Conservation (phyloP, 1,284 basidiomycete species). For the Fomitiporia mediterranea region DNA sequence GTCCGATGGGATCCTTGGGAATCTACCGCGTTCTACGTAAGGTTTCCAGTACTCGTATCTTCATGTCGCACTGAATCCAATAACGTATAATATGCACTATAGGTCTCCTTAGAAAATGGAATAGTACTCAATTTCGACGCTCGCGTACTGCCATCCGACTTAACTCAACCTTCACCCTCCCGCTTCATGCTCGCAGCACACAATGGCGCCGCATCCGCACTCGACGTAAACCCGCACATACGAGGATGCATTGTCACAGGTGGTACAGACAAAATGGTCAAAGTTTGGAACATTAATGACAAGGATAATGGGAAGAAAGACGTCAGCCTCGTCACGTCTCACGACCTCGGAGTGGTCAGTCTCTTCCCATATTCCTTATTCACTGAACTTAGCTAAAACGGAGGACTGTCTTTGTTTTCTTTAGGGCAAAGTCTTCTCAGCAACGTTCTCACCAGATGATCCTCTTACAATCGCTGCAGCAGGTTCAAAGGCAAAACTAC, state of each 20-base stretch:
- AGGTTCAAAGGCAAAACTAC: slow-evolving; percentile 88
- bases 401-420: slow-evolving; percentile 7
- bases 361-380: slow-evolving; percentile 2
- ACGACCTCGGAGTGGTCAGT: slow-evolving; percentile 92
- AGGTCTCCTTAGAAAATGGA: slow-evolving; percentile 93
- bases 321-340: slow-evolving; percentile 83
- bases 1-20: slow-evolving; percentile 97
- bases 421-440: slow-evolving; percentile 93
- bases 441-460: slow-evolving; percentile 89
- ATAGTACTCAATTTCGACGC: slow-evolving; percentile 90
- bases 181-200: slow-evolving; percentile 93
- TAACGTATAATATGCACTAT: slow-evolving; percentile 8
- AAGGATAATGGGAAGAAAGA: slow-evolving; percentile 64
- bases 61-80: not conserved
- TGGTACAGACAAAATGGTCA: slow-evolving; percentile 90
- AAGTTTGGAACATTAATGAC: slow-evolving; percentile 88
- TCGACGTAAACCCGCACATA: slow-evolving; percentile 91
- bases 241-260: slow-evolving; percentile 90
- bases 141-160: slow-evolving; percentile 69
- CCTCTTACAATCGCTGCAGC: slow-evolving; percentile 92
- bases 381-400: slow-evolving; percentile 5
- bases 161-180: slow-evolving; percentile 55
- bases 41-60: slow-evolving; percentile 29
- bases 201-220: slow-evolving; percentile 86
- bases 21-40: slow-evolving; percentile 79